Percentiles rank a stretch among this genome's conserved stretches.
Evolutionary conservation across 2,329 filamentous ascomycete genomes (phyloP).

Genomic region (Cladosporium colombiae): DNA sequence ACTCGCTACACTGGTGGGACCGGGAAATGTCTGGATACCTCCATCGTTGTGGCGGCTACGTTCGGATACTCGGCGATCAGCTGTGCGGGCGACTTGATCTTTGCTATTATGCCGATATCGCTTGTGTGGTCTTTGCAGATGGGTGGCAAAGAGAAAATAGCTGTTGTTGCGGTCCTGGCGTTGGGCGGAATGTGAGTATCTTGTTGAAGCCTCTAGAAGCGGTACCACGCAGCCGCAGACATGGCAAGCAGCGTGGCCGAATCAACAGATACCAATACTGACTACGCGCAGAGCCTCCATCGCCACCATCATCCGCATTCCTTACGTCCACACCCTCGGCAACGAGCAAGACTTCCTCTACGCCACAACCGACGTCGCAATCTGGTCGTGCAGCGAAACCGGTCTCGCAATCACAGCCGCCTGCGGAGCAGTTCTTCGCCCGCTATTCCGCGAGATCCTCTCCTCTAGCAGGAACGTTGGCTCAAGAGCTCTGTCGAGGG

Average conservation of each 20-base stretch:
- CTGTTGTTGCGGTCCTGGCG: conserved; percentile 35
- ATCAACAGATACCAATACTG: neutral
- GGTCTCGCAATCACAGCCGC: conserved; percentile 43
- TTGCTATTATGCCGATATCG: conserved; percentile 32
- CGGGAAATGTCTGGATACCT: conserved; percentile 20
- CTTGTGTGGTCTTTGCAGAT: conserved; percentile 36
- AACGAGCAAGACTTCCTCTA: conserved; percentile 24
- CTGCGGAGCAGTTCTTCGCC: conserved; percentile 51
- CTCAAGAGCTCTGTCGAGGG: conserved; percentile 1
- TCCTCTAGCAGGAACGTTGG: neutral
- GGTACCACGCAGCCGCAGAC: neutral
- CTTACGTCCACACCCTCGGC: conserved; percentile 30
- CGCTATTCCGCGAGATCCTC: conserved; percentile 40
- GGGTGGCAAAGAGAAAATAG: conserved; percentile 31
- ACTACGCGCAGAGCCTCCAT: conserved; percentile 21
- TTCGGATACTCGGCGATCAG: conserved; percentile 25
- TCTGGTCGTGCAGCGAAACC: conserved; percentile 37
- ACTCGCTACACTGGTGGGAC: conserved; percentile 21
- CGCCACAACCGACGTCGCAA: conserved; percentile 43
- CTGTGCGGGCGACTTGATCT: conserved; percentile 24
- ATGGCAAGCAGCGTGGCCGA: neutral
- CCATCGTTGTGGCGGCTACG: conserved; percentile 16
- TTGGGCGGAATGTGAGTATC: conserved; percentile 33
- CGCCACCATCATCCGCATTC: conserved; percentile 27
- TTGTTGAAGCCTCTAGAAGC: no score